Percentiles rank a stretch among this genome's conserved stretches.
phyloP scores from a whole-genome alignment of 208 protist species.

The Leishmania martiniquensis region DNA sequence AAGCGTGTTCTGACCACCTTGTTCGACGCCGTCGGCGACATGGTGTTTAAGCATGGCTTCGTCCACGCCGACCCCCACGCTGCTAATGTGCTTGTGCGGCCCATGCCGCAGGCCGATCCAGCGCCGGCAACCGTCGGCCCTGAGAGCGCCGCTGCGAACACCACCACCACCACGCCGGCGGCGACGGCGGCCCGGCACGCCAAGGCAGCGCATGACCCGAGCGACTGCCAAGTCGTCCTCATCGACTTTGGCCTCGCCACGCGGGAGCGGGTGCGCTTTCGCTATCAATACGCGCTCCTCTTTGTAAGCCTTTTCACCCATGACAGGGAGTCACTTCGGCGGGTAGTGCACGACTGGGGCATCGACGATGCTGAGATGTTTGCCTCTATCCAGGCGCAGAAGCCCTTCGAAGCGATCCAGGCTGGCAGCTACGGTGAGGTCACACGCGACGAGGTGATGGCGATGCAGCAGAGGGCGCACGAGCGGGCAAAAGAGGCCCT shows the following conservation, averaged over 20 bases:
- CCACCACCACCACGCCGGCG: background rate
- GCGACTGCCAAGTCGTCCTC: conserved; percentile 64
- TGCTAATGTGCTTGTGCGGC: conserved; percentile 92
- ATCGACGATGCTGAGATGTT: conserved; percentile 75
- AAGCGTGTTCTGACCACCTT: conserved; percentile 60
- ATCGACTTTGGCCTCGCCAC: conserved; percentile 84
- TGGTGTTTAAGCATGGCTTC: conserved; percentile 96
- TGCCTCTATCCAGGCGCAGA: conserved; percentile 79
- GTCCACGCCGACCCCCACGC: conserved; percentile 95
- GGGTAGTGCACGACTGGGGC: conserved; percentile 70
- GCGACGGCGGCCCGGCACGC: background rate
- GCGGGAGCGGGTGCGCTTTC: conserved; percentile 72
- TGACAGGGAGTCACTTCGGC: conserved; percentile 56
- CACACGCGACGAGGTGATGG: conserved; percentile 62
- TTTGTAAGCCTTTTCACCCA: conserved; percentile 76
- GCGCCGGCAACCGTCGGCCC: background rate
- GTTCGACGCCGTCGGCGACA: conserved; percentile 89
- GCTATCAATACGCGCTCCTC: conserved; percentile 79
- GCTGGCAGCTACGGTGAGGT: conserved; percentile 66
- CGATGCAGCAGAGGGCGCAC: conserved; percentile 58
- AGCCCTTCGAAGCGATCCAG: conserved; percentile 57
- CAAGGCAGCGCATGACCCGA: conserved; percentile 14
- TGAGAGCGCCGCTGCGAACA: background rate
- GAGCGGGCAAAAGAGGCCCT: conserved; percentile 50
- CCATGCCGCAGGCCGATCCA: conserved; percentile 13